A percentile compares a stretch with the other conserved stretches of the same genome.
phyloP scores from a whole-genome alignment of 148 eudicot species.

The Silene conica region DNA sequence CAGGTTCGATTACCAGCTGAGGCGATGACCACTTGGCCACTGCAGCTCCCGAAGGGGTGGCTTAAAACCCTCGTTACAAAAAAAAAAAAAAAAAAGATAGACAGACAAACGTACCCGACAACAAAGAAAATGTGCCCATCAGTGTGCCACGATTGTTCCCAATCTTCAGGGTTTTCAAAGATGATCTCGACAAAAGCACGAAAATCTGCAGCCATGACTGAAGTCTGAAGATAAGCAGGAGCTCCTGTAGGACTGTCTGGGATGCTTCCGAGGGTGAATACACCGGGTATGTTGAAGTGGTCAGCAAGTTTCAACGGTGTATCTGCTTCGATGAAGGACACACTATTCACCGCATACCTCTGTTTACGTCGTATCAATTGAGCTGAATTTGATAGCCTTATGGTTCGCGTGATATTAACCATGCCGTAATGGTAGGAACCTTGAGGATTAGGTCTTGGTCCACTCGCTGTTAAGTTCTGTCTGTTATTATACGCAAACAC shows the following conservation, averaged over 20 bases:
- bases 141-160: slow-evolving; percentile 50
- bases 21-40: no score
- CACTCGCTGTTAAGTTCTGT: slow-evolving; percentile 57
- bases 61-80: no score
- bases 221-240: slow-evolving; percentile 43
- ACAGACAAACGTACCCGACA: slow-evolving; percentile 33
- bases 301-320: slow-evolving; percentile 61
- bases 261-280: slow-evolving; percentile 53
- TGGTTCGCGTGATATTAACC: slow-evolving; percentile 53
- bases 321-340: slow-evolving; percentile 47
- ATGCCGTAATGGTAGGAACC: slow-evolving; percentile 59
- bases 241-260: slow-evolving; percentile 44
- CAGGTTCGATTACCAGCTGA: no score
- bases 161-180: slow-evolving; percentile 49
- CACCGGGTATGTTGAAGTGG: slow-evolving; percentile 46
- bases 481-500: slow-evolving; percentile 17
- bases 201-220: slow-evolving; percentile 57
- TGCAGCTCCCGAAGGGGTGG: no score
- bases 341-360: slow-evolving; percentile 53
- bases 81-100: no score
- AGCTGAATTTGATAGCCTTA: slow-evolving; percentile 48
- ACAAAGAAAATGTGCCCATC: slow-evolving; percentile 51
- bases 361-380: slow-evolving; percentile 41
- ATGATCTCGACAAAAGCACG: slow-evolving; percentile 48
- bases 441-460: slow-evolving; percentile 61